phyloP scores from a whole-genome alignment of 164 flowering plant genomes.

The Stephania cephalantha region DNA sequence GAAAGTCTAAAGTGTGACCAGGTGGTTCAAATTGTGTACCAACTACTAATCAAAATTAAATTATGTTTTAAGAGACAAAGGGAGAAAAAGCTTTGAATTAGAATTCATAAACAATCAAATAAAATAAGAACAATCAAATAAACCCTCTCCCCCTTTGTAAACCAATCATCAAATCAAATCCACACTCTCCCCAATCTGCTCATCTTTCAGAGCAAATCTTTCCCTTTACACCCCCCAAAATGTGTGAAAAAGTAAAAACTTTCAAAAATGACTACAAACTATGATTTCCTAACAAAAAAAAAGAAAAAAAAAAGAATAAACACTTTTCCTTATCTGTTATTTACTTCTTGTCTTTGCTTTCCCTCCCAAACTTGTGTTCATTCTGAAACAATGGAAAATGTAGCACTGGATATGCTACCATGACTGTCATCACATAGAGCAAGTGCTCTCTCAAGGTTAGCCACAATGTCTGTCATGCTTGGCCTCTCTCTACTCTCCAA shows the following conservation, averaged over 20 bases:
- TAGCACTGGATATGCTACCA: slow-evolving; percentile 71
- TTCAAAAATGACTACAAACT: background rate
- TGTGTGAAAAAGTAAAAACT: slow-evolving; percentile 1
- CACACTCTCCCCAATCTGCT: background rate
- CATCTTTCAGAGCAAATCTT: slow-evolving; percentile 9
- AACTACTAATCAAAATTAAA: background rate
- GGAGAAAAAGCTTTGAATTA: background rate
- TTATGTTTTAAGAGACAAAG: background rate
- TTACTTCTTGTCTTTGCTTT: background rate
- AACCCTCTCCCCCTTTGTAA: background rate
- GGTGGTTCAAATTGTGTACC: background rate
- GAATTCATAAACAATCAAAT: background rate
- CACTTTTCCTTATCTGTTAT: background rate
- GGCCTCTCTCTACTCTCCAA: slow-evolving; percentile 92
- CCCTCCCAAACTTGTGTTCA: slow-evolving; percentile 12
- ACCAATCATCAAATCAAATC: slow-evolving; percentile 1
- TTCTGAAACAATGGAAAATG: slow-evolving; percentile 44
- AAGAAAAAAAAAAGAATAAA: background rate
- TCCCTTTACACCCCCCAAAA: slow-evolving; percentile 10
- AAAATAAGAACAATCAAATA: background rate
- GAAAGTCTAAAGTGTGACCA: background rate
- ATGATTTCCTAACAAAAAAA: background rate
- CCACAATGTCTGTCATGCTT: slow-evolving; percentile 78
- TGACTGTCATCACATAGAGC: slow-evolving; percentile 62
- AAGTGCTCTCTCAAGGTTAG: slow-evolving; percentile 80